These are phyloP conservation scores for Paramecium sexaurelia DNA, from an alignment of 73 alveolate genomes.

Conservation along the genomic window DNA sequence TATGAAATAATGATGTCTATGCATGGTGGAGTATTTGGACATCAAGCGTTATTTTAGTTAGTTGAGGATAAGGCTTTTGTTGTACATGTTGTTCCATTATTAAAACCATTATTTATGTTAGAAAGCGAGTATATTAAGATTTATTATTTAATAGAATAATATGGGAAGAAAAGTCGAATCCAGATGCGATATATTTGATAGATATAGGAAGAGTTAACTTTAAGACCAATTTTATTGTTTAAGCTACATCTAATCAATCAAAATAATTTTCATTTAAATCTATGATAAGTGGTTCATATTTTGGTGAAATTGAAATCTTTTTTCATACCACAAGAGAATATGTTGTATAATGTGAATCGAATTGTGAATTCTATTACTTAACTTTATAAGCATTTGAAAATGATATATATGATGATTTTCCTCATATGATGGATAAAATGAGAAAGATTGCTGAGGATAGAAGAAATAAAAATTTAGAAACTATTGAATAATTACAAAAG, in stretches of 20 bases:
- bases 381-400: conserved; percentile 37
- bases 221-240: conserved; percentile 57
- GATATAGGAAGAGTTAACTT: conserved; percentile 79
- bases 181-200: conserved; percentile 82
- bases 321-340: conserved; percentile 58
- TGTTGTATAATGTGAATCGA: conserved; percentile 54
- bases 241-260: conserved; percentile 14
- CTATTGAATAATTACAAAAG: not conserved
- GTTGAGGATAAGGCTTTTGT: conserved; percentile 76
- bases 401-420: conserved; percentile 65
- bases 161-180: conserved; percentile 73
- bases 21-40: conserved; percentile 81
- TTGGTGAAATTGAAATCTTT: conserved; percentile 83
- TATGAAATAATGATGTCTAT: conserved; percentile 79
- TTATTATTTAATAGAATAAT: conserved; percentile 14
- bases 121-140: conserved; percentile 62
- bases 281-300: conserved; percentile 83
- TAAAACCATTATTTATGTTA: conserved; percentile 75
- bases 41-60: conserved; percentile 72
- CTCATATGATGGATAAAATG: conserved; percentile 66
- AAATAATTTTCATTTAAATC: conserved; percentile 55
- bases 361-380: conserved; percentile 61
- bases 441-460: conserved; percentile 63
- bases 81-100: conserved; percentile 74
- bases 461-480: conserved; percentile 30